Evolutionary conservation across 768 basidiomycete species (phyloP).

Genomic region (Grammothele lineata): DNA sequence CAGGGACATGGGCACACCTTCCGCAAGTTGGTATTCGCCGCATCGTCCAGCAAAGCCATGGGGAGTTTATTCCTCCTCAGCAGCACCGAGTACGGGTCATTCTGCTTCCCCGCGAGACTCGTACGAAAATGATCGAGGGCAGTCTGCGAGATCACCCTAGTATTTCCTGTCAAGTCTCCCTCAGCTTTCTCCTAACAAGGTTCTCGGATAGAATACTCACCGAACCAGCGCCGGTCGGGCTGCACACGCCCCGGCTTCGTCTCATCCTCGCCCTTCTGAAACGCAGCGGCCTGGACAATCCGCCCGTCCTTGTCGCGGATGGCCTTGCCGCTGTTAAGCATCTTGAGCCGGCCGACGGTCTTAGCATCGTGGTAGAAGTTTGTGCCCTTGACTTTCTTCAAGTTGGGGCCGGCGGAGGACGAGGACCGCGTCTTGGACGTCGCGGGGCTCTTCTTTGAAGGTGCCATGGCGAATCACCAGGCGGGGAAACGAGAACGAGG

Average conservation of each 20-base stretch:
- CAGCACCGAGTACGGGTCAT: conserved; percentile 95
- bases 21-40: conserved; percentile 70
- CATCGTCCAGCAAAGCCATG: conserved; percentile 93
- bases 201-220: conserved; percentile 54
- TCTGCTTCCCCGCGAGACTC: conserved; percentile 75
- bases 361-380: conserved; percentile 99
- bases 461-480: conserved; percentile 26
- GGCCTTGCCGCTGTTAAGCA: conserved; percentile 91
- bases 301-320: conserved; percentile 90
- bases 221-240: conserved; percentile 97
- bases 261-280: conserved; percentile 94
- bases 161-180: conserved; percentile 68
- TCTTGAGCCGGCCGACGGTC: conserved; percentile 76
- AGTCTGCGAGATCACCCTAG: conserved; percentile 95
- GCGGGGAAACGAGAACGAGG: too few species aligned
- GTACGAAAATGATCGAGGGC: conserved; percentile 96
- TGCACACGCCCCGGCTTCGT: conserved; percentile 87
- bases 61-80: conserved; percentile 93
- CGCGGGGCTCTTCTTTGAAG: conserved; percentile 24
- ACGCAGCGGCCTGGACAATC: conserved; percentile 89
- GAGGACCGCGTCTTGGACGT: conserved; percentile 25
- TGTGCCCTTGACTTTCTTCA: conserved; percentile 83
- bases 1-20: conserved; percentile 46
- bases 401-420: conserved; percentile 43
- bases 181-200: too few species aligned